Percentiles rank a stretch among this genome's conserved stretches.
These are phyloP conservation scores for Magnolia changhungtana DNA, from an alignment of 164 flowering plant species.

Conservation along the genomic window DNA sequence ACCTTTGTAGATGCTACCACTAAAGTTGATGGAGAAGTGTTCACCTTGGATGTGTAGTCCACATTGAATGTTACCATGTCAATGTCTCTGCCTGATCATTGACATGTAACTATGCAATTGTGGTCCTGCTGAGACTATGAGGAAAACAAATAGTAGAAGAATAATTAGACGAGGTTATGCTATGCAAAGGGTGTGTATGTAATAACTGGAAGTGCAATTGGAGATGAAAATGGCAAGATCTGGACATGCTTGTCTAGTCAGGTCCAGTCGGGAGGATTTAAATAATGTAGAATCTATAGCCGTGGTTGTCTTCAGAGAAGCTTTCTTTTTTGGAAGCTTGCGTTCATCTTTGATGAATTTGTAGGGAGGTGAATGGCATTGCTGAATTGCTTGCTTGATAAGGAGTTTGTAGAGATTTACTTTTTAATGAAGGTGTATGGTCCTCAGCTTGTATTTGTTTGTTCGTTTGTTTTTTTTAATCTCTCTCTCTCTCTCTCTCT, in stretches of 20 bases:
- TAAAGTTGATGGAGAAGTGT: slow-evolving; percentile 8
- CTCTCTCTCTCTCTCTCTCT: no score
- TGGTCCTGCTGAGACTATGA: background rate
- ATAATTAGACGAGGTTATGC: background rate
- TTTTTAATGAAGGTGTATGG: no score
- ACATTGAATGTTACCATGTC: slow-evolving; percentile 25
- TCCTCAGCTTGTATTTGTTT: no score
- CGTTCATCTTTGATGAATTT: no score
- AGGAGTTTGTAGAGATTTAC: no score
- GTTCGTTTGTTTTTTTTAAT: no score
- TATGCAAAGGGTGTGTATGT: background rate
- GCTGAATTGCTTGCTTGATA: no score
- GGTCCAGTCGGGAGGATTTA: no score
- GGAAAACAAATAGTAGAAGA: background rate
- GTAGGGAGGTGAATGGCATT: no score
- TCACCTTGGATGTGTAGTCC: slow-evolving; percentile 19
- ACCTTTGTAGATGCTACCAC: slow-evolving; percentile 22
- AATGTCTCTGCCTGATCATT: background rate
- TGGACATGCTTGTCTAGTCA: background rate
- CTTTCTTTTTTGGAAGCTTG: no score
- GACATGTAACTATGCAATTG: background rate
- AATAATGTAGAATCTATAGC: no score
- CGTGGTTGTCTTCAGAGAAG: no score
- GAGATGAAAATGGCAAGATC: background rate
- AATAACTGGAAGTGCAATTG: background rate